A percentile compares a stretch with the other conserved stretches of the same genome.
Evolutionary conservation across 2,329 filamentous ascomycete species (phyloP).

Genomic region (Colletotrichum liaoningense): DNA sequence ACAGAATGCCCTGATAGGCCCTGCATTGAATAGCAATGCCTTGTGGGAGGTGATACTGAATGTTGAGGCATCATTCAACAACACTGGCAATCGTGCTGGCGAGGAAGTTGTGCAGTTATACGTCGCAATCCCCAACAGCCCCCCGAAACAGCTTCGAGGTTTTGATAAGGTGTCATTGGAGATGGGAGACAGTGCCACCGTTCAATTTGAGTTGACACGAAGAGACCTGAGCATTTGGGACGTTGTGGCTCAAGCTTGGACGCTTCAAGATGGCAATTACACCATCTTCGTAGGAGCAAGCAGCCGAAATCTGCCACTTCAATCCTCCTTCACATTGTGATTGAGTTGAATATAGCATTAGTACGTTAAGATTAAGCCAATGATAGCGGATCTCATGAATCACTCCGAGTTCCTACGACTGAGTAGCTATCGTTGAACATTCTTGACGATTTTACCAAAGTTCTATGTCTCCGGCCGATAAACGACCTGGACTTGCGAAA

Average conservation of each 20-base stretch:
- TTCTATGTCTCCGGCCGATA: too few relatives aligned
- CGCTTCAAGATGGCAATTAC: conserved; percentile 58
- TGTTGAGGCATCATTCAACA: conserved; percentile 52
- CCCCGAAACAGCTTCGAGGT: conserved; percentile 70
- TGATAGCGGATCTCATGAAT: too few relatives aligned
- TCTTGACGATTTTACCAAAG: too few relatives aligned
- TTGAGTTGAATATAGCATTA: too few relatives aligned
- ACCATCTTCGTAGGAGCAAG: conserved; percentile 59
- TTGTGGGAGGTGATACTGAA: conserved; percentile 59
- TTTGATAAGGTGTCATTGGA: conserved; percentile 53
- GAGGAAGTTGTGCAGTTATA: conserved; percentile 63
- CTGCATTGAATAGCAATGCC: conserved; percentile 55
- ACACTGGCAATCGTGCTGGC: conserved; percentile 54
- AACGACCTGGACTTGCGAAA: too few relatives aligned
- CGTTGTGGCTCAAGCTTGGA: conserved; percentile 69
- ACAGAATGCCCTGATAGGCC: conserved; percentile 39
- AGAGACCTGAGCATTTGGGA: conserved; percentile 78
- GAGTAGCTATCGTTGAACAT: too few relatives aligned
- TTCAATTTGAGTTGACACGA: conserved; percentile 66
- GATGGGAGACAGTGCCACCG: conserved; percentile 41
- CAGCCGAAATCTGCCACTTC: conserved; percentile 56
- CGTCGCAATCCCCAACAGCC: conserved; percentile 56
- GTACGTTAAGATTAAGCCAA: too few relatives aligned
- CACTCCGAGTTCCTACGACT: too few relatives aligned
- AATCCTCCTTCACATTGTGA: too few relatives aligned